These are phyloP conservation scores for Paspalum vaginatum DNA, from an alignment of 176 grass and related monocot species.

Conservation along the genomic window DNA sequence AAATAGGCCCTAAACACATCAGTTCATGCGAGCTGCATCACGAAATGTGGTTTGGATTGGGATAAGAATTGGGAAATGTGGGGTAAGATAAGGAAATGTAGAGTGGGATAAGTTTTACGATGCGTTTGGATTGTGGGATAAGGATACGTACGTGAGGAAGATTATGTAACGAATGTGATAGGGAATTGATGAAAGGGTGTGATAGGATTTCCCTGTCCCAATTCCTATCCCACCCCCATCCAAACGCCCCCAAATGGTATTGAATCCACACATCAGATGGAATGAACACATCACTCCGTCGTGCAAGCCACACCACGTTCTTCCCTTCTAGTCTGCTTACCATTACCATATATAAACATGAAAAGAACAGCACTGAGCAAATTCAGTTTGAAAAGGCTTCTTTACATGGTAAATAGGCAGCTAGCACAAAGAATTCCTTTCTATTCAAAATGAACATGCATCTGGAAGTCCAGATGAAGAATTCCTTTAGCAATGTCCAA, in stretches of 20 bases:
- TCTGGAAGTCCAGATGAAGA: conserved; percentile 31
- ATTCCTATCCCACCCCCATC: too few species aligned
- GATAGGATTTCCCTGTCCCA: too few species aligned
- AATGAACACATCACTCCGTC: background rate
- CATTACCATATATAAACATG: conserved; percentile 14
- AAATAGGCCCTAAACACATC: background rate
- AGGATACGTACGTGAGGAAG: too few species aligned
- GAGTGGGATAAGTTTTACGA: too few species aligned
- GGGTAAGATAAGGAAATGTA: too few species aligned
- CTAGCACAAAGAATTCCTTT: conserved; percentile 15
- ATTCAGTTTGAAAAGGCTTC: background rate
- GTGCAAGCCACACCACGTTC: background rate
- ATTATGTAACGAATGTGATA: too few species aligned
- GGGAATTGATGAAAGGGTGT: too few species aligned
- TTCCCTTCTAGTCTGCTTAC: background rate
- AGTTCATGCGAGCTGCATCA: background rate
- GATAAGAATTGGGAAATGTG: too few species aligned
- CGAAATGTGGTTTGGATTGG: too few species aligned
- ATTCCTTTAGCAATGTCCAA: conserved; percentile 19
- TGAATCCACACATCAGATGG: background rate
- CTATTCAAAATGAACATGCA: conserved; percentile 30
- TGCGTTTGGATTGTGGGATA: too few species aligned
- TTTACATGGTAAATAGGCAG: background rate
- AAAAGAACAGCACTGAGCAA: background rate
- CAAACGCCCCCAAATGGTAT: background rate